These are phyloP conservation scores for Epichloe hybrida DNA, from an alignment of 2,329 filamentous ascomycete genomes.

Conservation along the genomic window DNA sequence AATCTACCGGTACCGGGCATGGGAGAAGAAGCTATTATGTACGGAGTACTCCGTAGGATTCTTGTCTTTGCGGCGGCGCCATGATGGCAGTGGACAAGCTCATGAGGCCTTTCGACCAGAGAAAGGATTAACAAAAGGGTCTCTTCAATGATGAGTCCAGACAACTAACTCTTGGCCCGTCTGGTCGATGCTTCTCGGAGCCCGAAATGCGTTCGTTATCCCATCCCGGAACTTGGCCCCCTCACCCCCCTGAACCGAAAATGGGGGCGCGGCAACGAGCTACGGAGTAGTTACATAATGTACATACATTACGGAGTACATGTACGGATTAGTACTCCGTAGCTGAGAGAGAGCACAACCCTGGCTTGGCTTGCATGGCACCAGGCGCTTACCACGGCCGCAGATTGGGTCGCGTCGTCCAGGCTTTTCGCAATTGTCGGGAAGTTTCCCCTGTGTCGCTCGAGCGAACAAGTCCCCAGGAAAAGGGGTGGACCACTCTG, in stretches of 20 bases:
- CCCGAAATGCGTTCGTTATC: too few species aligned
- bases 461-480: neutral
- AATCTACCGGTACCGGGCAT: neutral
- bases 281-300: too few species aligned
- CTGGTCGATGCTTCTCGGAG: too few species aligned
- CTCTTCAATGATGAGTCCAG: too few species aligned
- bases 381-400: slow-evolving; percentile 7
- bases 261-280: neutral
- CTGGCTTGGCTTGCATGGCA: neutral
- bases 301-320: too few species aligned
- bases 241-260: neutral
- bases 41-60: too few species aligned
- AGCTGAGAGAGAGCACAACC: neutral
- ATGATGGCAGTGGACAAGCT: too few species aligned
- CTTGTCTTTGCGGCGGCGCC: neutral
- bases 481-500: neutral
- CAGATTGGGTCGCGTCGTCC: slow-evolving; percentile 6
- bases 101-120: too few species aligned
- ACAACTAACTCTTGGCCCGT: too few species aligned
- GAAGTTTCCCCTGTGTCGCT: neutral
- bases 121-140: too few species aligned
- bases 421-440: slow-evolving; percentile 1
- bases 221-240: neutral
- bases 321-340: too few species aligned
- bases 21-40: neutral